phyloP scores from a whole-genome alignment of 1,284 basidiomycete species.

The Gymnopus androsaceus region DNA sequence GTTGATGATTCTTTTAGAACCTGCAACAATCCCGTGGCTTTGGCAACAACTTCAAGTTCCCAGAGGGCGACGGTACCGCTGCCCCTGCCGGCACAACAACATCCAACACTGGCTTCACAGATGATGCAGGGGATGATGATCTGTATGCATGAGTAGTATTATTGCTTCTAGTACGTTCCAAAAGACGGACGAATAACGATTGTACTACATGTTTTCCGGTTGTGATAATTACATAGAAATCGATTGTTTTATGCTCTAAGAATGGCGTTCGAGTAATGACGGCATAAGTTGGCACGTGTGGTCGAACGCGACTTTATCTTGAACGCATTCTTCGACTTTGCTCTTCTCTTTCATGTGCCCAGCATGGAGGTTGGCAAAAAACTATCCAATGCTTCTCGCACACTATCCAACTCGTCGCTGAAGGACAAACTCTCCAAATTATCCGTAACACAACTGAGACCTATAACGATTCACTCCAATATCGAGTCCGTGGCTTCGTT shows the following conservation, averaged over 20 bases:
- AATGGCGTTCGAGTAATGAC: too few species aligned
- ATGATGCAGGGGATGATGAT: slow-evolving; percentile 85
- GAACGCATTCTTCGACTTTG: background rate
- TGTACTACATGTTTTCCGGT: background rate
- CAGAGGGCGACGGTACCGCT: slow-evolving; percentile 64
- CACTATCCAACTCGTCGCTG: slow-evolving; percentile 51
- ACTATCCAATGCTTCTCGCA: slow-evolving; percentile 27
- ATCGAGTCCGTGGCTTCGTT: slow-evolving; percentile 58
- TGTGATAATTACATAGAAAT: background rate
- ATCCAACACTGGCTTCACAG: slow-evolving; percentile 79
- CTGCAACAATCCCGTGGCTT: slow-evolving; percentile 86
- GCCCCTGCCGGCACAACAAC: slow-evolving; percentile 46
- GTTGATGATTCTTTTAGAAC: slow-evolving; percentile 50
- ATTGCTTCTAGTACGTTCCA: background rate
- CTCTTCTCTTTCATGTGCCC: background rate
- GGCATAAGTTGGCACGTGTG: background rate
- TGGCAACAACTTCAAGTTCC: slow-evolving; percentile 96
- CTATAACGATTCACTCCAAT: slow-evolving; percentile 64
- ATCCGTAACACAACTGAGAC: slow-evolving; percentile 53
- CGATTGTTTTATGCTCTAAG: too few species aligned
- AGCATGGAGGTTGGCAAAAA: slow-evolving; percentile 25
- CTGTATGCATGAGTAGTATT: slow-evolving; percentile 67
- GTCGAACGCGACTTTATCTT: background rate
- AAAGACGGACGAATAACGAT: background rate
- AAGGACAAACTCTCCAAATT: slow-evolving; percentile 62